phyloP scores from a whole-genome alignment of 805 yeast species.

The Ogataea polymorpha region DNA sequence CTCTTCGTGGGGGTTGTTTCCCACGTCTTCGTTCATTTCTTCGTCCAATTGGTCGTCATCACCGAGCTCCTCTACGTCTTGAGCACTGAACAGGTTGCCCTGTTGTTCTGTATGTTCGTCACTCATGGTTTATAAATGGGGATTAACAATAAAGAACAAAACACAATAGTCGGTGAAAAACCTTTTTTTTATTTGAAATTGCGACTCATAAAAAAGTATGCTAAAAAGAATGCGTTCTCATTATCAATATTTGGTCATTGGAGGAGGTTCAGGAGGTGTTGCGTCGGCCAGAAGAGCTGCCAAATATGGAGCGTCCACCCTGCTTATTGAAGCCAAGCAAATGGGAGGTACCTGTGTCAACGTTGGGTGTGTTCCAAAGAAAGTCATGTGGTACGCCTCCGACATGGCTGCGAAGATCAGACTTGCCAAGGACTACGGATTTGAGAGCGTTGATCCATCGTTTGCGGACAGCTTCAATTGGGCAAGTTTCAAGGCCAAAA shows the following conservation, averaged over 20 bases:
- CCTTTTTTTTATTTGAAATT: neutral
- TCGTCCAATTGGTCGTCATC: conserved; percentile 33
- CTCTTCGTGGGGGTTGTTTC: conserved; percentile 4
- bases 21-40: conserved; percentile 20
- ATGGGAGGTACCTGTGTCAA: conserved; percentile 99
- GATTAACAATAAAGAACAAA: neutral
- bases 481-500: conserved; percentile 74
- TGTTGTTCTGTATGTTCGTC: conserved; percentile 4
- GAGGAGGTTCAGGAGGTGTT: conserved; percentile 99
- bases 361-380: conserved; percentile 99
- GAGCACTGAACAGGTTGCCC: conserved; percentile 19
- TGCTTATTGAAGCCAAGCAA: conserved; percentile 73
- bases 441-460: conserved; percentile 53
- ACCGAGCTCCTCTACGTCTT: conserved; percentile 23
- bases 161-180: neutral
- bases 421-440: conserved; percentile 82
- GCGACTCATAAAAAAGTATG: conserved; percentile 15
- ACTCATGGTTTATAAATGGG: neutral
- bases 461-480: conserved; percentile 70
- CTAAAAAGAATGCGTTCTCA: conserved; percentile 42
- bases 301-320: conserved; percentile 82
- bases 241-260: conserved; percentile 90
- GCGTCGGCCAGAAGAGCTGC: conserved; percentile 99
- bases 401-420: conserved; percentile 75
- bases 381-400: conserved; percentile 97